These are phyloP conservation scores for Boletellus sp. DNA, from an alignment of 1,284 basidiomycete genomes.

Conservation along the genomic window DNA sequence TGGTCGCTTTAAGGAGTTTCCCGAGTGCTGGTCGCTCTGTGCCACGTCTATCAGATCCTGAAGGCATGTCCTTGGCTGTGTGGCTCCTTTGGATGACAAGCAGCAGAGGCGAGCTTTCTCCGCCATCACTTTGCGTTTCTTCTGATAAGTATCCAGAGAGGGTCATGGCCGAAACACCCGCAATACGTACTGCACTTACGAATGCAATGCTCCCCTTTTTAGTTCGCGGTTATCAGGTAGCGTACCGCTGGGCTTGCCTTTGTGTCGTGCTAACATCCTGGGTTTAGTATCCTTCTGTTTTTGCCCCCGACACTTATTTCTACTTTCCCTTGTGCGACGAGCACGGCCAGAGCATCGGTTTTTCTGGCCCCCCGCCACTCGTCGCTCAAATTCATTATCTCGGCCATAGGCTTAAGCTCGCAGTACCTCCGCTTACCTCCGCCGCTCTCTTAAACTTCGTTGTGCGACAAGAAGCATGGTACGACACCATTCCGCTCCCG, in stretches of 20 bases:
- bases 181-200: constrained; percentile 23
- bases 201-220: constrained; percentile 31
- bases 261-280: constrained; percentile 3
- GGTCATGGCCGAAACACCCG: constrained; percentile 17
- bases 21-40: not conserved
- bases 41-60: constrained; percentile 28
- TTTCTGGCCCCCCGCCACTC: constrained; percentile 31
- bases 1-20: constrained; percentile 18
- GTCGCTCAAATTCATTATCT: constrained; percentile 38
- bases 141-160: constrained; percentile 23
- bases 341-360: constrained; percentile 19
- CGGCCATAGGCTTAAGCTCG: constrained; percentile 36
- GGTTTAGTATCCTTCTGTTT: constrained; percentile 40
- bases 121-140: not conserved
- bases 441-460: constrained; percentile 38
- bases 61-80: constrained; percentile 41
- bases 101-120: constrained; percentile 37
- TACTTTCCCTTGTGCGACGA: constrained; percentile 35
- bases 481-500: constrained; percentile 28
- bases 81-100: constrained; percentile 59
- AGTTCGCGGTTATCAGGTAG: constrained; percentile 37
- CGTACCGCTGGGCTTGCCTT: constrained; percentile 5
- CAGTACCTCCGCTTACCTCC: constrained; percentile 37
- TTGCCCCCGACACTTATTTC: constrained; percentile 39
- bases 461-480: constrained; percentile 37